phyloP scores from a whole-genome alignment of 2,329 filamentous ascomycete species.

The Aspergillus hortae region DNA sequence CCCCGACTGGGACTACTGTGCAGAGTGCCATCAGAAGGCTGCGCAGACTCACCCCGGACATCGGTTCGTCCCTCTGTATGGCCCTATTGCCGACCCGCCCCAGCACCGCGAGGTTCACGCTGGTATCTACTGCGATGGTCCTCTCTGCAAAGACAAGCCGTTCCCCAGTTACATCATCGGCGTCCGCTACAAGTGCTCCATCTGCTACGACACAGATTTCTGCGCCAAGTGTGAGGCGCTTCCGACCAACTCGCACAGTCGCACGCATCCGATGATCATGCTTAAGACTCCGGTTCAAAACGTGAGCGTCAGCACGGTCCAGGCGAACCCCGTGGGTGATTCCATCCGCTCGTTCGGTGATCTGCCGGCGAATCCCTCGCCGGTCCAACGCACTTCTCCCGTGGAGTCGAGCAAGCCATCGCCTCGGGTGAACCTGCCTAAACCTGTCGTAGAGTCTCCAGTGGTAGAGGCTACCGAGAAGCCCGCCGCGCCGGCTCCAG shows the following conservation, averaged over 20 bases:
- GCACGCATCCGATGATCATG: conserved; percentile 94
- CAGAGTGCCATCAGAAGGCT: conserved; percentile 66
- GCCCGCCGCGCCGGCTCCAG: conserved; percentile 37
- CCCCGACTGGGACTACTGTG: conserved; percentile 96
- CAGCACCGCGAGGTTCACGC: conserved; percentile 59
- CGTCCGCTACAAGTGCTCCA: conserved; percentile 91
- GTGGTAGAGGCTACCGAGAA: conserved; percentile 19
- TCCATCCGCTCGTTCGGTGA: conserved; percentile 71
- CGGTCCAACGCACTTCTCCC: conserved; percentile 51
- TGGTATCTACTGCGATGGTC: conserved; percentile 93
- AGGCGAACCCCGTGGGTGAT: conserved; percentile 68
- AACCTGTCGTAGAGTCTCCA: conserved; percentile 4
- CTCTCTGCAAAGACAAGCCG: conserved; percentile 65
- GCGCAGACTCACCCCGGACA: conserved; percentile 72
- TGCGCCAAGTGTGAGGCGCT: conserved; percentile 90
- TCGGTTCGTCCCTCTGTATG: conserved; percentile 84
- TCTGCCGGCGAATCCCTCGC: conserved; percentile 35
- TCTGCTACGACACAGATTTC: conserved; percentile 93
- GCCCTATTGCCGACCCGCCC: conserved; percentile 53
- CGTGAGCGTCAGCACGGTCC: conserved; percentile 79
- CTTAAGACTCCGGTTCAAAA: conserved; percentile 90
- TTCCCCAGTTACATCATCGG: conserved; percentile 65
- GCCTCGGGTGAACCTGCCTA: not conserved
- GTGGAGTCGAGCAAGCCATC: not conserved
- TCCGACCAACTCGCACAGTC: conserved; percentile 81